Evolutionary conservation across 2,329 filamentous ascomycete species (phyloP), one percentile per base, ranked within the genome.

Genomic region (Penicillium sp.): DNA sequence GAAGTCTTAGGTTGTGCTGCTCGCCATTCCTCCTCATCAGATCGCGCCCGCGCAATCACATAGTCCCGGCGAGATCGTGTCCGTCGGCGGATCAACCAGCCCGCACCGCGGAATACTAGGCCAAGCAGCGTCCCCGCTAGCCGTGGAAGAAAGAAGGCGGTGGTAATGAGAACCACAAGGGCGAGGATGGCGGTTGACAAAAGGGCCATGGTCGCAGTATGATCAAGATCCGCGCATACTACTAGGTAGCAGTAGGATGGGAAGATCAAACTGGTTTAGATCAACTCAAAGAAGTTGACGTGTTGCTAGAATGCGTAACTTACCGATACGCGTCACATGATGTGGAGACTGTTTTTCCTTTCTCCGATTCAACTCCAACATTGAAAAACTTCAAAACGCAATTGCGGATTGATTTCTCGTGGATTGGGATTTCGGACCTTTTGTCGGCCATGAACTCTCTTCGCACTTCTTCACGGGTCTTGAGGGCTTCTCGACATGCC

Each of bases 81-180:
- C 70, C 85, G 86, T 68, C 81, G 85, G 53, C 79, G 79, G 55
- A 91, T 75, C 62, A 84, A 82, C 78, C 81, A 88, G 60, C 88
- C 88, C 22, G 86, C 59, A 44, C 66, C 68, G 51, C 76, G 70
- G 48, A 80, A 76, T 33, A 69, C 64, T 43, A 72, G 51, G 35
- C 70, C 70, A 55, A 77, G 54, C 39, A 75, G 41, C 54, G 63
- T 68, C 51, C 70, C 69, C 56, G 68, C 65, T 45, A 75, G 63
- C 56, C 68, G 64, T 44, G 75, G 75, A 39, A 75, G 66, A 33
- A 75, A 54, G 50, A 74, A 57, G 24, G 68, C 69, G 49, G 73
- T 69, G 45, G 67, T 68, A 52, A 71, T 59, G 45, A 75, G 61
- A 52, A 71, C 60, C 50, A 77, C 65, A 26, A 74, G 51, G 35